phyloP scores from a whole-genome alignment of 2,329 filamentous ascomycete species.

The Xylariaceae sp. region DNA sequence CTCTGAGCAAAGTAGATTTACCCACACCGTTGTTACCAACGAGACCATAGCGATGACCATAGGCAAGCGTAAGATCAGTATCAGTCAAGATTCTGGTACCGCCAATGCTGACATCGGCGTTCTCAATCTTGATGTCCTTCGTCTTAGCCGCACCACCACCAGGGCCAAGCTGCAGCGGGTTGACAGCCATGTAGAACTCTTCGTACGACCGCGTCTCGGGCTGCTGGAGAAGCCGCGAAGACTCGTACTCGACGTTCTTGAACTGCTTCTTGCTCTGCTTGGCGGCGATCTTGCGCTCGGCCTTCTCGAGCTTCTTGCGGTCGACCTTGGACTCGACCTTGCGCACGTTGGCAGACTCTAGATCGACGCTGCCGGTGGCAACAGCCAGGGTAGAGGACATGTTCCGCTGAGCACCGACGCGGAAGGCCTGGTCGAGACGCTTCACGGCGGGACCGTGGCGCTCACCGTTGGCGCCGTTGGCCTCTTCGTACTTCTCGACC shows the following conservation, averaged over 20 bases:
- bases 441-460: slow-evolving; percentile 70
- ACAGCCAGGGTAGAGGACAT: slow-evolving; percentile 94
- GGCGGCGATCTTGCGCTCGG: slow-evolving; percentile 91
- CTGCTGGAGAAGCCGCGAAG: slow-evolving; percentile 80
- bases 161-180: slow-evolving; percentile 81
- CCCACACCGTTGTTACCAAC: slow-evolving; percentile 99
- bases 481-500: slow-evolving; percentile 72
- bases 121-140: slow-evolving; percentile 98
- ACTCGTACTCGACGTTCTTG: slow-evolving; percentile 98
- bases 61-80: slow-evolving; percentile 82
- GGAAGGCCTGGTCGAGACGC: slow-evolving; percentile 88
- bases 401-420: slow-evolving; percentile 89
- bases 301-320: slow-evolving; percentile 98
- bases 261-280: slow-evolving; percentile 98
- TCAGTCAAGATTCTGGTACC: slow-evolving; percentile 86
- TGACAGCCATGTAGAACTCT: slow-evolving; percentile 99
- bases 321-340: slow-evolving; percentile 98
- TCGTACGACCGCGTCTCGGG: slow-evolving; percentile 88
- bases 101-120: slow-evolving; percentile 88
- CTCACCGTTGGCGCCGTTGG: slow-evolving; percentile 68
- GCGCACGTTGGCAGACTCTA: slow-evolving; percentile 85
- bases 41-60: slow-evolving; percentile 90
- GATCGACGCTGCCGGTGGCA: slow-evolving; percentile 75
- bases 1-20: slow-evolving; percentile 90
- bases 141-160: slow-evolving; percentile 72